Conservation (phyloP, 805 yeast genomes). For the Kazachstania viticola region DNA sequence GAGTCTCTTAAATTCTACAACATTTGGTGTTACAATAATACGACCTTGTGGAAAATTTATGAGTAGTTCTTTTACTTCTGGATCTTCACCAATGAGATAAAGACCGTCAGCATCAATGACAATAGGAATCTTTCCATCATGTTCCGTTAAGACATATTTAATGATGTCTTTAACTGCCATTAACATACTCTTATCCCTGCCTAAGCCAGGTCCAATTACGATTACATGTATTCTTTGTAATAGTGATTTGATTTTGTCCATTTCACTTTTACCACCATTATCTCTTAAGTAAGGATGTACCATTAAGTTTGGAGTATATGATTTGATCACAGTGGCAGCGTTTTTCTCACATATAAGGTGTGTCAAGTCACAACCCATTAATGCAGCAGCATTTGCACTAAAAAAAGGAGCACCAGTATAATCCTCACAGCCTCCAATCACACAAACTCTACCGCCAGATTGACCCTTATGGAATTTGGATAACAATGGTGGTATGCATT, state of each 20-base stretch:
- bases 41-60: conserved; percentile 39
- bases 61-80: conserved; percentile 24
- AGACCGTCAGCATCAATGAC: conserved; percentile 88
- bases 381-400: conserved; percentile 73
- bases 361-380: conserved; percentile 78
- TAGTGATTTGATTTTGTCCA: conserved; percentile 45
- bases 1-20: conserved; percentile 68
- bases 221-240: conserved; percentile 65
- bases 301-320: conserved; percentile 89
- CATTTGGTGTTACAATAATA: conserved; percentile 81
- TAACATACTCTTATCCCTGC: conserved; percentile 65
- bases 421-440: conserved; percentile 91
- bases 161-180: conserved; percentile 47
- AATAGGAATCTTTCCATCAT: conserved; percentile 49
- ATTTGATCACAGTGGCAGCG: conserved; percentile 74
- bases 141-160: conserved; percentile 33
- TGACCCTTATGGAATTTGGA: conserved; percentile 81
- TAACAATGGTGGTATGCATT: conserved; percentile 63
- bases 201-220: conserved; percentile 90
- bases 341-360: conserved; percentile 76
- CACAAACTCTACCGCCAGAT: conserved; percentile 76
- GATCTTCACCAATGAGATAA: conserved; percentile 41
- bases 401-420: conserved; percentile 96
- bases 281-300: conserved; percentile 78
- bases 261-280: conserved; percentile 25